A percentile compares a stretch with the other conserved stretches of the same genome.
Conservation (phyloP, 352 stramenopile species). For the Globisporangium spinosum region DNA sequence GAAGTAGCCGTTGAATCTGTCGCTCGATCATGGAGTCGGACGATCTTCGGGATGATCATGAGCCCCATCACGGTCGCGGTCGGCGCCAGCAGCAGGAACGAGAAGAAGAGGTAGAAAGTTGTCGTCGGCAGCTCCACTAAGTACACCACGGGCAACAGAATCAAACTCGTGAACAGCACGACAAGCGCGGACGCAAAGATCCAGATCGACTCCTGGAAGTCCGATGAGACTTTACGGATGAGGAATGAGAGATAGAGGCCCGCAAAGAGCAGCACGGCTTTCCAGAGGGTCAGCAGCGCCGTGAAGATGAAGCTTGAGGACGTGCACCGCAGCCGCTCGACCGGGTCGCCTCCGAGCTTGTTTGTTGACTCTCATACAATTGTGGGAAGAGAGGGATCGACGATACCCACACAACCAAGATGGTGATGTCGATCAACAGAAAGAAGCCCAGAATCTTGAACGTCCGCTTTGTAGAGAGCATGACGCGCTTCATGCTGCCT, state of each 20-base stretch:
- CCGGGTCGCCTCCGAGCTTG: neutral
- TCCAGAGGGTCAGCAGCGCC: constrained; percentile 54
- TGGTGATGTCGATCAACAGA: constrained; percentile 30
- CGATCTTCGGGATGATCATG: constrained; percentile 24
- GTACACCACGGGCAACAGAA: constrained; percentile 31
- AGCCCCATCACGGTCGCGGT: constrained; percentile 26
- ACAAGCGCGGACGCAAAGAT: too few relatives aligned
- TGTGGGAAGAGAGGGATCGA: neutral
- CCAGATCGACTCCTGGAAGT: neutral
- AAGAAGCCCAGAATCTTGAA: constrained; percentile 38
- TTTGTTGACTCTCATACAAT: neutral
- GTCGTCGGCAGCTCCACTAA: constrained; percentile 22
- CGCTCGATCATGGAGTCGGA: neutral
- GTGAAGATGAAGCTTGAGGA: constrained; percentile 32
- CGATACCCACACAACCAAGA: constrained; percentile 28
- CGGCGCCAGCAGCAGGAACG: constrained; percentile 15
- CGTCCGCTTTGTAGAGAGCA: constrained; percentile 36
- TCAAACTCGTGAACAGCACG: constrained; percentile 1
- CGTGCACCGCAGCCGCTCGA: neutral
- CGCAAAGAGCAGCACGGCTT: constrained; percentile 39
- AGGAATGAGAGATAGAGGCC: constrained; percentile 52
- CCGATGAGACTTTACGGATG: constrained; percentile 54
- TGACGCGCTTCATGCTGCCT: constrained; percentile 36
- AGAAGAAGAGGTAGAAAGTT: constrained; percentile 26
- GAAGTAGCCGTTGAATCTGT: neutral